Evolutionary conservation across 2,329 filamentous ascomycete genomes (phyloP), one percentile per base, ranked within the genome.

Genomic region (Pseudogymnoascus sp.): DNA sequence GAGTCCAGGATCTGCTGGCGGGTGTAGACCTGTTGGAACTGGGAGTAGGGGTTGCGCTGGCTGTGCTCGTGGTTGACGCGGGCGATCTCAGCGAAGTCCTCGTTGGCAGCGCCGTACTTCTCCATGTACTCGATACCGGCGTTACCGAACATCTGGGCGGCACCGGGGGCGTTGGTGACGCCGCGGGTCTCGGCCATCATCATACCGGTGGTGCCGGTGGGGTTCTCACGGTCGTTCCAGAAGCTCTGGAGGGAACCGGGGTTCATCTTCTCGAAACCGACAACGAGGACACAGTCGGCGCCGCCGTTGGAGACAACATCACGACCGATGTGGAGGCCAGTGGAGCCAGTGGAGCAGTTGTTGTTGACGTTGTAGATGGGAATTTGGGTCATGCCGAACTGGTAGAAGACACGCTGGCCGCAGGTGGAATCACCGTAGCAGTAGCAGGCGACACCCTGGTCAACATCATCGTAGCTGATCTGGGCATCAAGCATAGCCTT

Each of bases 351-450:
- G 3, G 90, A 90, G 81, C 93, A 97, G 80, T 97, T 97, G 82
- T 97, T 97, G 83, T 97, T 97, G 72, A 96, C 91, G 72, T 97
- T 97, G 81, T 95, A 92, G 73, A 97, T 91, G 70, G 93, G 93
- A 69, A 97, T 97, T 71, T 88, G 82, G 43, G 92, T 97, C 87
- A 97, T 92, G 78, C 93, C 94, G 75, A 97, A 97, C 77, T 97
- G 93, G 78, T 97, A 97, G 78, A 97, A 97, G 71, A 97, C 92
- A 66, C 93, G 88, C 80, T 97, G 93, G 57, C 93, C 93, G 76
- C 89, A 94, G 61, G 93, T 96, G 65, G 86, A 92, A 79, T 97
- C 93, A 71, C 93, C 93, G 74, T 96, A 97, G 81, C 92, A 96
- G 80, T 96, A 97, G 81, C 93, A 97, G n/a, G 92, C 94, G 9